Evolutionary conservation across 2,329 filamentous ascomycete genomes (phyloP).

Genomic region (Paecilomyces dactylethromorphus): DNA sequence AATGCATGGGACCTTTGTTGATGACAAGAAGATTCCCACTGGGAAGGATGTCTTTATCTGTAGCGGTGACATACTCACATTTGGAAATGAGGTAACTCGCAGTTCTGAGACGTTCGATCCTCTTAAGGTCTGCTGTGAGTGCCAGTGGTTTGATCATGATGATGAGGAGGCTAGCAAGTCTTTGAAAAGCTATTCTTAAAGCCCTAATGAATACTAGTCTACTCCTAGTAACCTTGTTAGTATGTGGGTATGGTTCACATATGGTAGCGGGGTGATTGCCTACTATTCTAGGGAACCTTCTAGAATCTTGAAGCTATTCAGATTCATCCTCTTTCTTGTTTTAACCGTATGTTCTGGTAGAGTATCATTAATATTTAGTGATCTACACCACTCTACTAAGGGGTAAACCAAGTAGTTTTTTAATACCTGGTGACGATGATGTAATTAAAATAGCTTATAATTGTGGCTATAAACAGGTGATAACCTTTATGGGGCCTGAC

Average conservation of each 20-base stretch:
- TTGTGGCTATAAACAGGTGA: constrained; percentile 4
- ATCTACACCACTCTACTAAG: too few relatives aligned
- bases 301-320: too few relatives aligned
- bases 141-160: constrained; percentile 20
- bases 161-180: constrained; percentile 2
- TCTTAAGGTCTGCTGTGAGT: constrained; percentile 22
- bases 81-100: constrained; percentile 46
- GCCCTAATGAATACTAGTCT: constrained; percentile 27
- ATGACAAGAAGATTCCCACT: constrained; percentile 37
- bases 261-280: too few relatives aligned
- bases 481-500: constrained; percentile 6
- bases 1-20: constrained; percentile 57
- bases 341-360: too few relatives aligned
- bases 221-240: too few relatives aligned
- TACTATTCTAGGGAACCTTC: too few relatives aligned
- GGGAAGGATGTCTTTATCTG: constrained; percentile 33
- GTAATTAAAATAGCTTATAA: constrained; percentile 6
- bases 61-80: constrained; percentile 30
- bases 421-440: constrained; percentile 33
- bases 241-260: too few relatives aligned
- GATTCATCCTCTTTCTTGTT: too few relatives aligned
- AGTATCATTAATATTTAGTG: too few relatives aligned
- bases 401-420: too few relatives aligned
- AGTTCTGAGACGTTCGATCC: constrained; percentile 32
- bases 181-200: constrained; percentile 1